Conservation (phyloP, 371 early-diverging fungal species). For the Mortierella sp. region DNA sequence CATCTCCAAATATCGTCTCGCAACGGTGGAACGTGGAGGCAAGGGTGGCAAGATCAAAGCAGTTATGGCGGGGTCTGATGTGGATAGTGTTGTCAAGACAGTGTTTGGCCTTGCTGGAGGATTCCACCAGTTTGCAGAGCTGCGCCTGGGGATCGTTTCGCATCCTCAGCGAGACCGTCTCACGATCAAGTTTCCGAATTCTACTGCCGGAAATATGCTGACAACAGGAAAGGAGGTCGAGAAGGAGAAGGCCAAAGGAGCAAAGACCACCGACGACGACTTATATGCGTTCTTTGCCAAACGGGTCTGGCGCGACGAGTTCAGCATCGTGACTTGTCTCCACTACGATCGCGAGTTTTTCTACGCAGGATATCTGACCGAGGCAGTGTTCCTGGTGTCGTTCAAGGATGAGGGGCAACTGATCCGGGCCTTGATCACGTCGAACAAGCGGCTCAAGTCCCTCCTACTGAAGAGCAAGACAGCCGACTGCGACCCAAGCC, state of each 20-base stretch:
- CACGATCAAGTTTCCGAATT: background rate
- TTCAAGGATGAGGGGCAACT: background rate
- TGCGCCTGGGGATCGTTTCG: conserved; percentile 18
- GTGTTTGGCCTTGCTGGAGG: conserved; percentile 23
- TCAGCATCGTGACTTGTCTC: conserved; percentile 16
- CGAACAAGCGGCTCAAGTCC: background rate
- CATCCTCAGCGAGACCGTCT: conserved; percentile 5
- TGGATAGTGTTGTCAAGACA: conserved; percentile 14
- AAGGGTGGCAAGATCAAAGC: conserved; percentile 25
- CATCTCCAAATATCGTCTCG: background rate
- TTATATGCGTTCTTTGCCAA: conserved; percentile 18
- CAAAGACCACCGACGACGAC: conserved; percentile 21
- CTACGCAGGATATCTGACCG: conserved; percentile 16
- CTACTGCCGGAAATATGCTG: background rate
- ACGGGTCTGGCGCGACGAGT: conserved; percentile 29
- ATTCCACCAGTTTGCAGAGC: conserved; percentile 32
- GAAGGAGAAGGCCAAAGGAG: conserved; percentile 12
- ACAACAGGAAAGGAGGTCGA: conserved; percentile 11
- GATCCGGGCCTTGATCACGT: background rate
- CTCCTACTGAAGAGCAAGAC: background rate
- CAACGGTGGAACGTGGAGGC: background rate
- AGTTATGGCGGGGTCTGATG: conserved; percentile 21
- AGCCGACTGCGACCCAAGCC: background rate
- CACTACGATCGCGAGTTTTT: conserved; percentile 14
- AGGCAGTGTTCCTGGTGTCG: conserved; percentile 15